phyloP scores from a whole-genome alignment of 2,329 filamentous ascomycete species.

The Endocalyx cinctus region DNA sequence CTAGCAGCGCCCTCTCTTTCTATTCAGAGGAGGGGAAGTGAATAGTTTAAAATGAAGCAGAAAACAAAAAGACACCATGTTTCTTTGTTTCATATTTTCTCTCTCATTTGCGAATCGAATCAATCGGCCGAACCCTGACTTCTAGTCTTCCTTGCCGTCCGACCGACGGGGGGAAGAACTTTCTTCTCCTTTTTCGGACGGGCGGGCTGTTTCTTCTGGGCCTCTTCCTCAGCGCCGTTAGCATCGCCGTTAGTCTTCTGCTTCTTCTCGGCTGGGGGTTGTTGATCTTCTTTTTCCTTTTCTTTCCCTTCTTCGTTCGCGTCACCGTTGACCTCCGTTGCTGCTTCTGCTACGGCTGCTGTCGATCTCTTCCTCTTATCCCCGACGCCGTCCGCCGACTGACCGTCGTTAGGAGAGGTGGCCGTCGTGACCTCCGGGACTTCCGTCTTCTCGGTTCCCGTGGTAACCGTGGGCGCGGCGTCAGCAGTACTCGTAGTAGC shows the following conservation, averaged over 20 bases:
- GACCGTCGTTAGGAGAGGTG: constrained; percentile 14
- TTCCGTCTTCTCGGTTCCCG: constrained; percentile 3
- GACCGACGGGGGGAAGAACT: constrained; percentile 25
- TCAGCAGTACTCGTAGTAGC: constrained; percentile 15
- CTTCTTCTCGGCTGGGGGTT: no score
- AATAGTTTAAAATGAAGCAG: no score
- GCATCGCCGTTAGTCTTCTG: constrained; percentile 32
- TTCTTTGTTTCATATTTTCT: no score
- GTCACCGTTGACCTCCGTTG: constrained; percentile 13
- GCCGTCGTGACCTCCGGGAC: constrained; percentile 8
- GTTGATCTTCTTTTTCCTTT: constrained; percentile 20
- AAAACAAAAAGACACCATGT: no score
- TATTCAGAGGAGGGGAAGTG: no score
- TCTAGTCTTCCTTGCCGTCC: constrained; percentile 33
- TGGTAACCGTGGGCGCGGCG: constrained; percentile 4
- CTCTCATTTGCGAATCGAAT: no score
- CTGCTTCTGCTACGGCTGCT: constrained; percentile 11
- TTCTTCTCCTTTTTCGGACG: constrained; percentile 32
- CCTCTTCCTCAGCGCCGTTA: constrained; percentile 25
- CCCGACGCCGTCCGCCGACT: constrained; percentile 13
- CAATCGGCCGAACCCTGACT: constrained; percentile 31
- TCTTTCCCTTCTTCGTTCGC: constrained; percentile 6
- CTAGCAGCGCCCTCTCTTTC: no score
- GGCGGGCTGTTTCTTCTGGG: constrained; percentile 25
- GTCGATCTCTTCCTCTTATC: constrained; percentile 28